Conservation (phyloP, 2,329 filamentous ascomycete species). For the Ceratocystis lukuohia region DNA sequence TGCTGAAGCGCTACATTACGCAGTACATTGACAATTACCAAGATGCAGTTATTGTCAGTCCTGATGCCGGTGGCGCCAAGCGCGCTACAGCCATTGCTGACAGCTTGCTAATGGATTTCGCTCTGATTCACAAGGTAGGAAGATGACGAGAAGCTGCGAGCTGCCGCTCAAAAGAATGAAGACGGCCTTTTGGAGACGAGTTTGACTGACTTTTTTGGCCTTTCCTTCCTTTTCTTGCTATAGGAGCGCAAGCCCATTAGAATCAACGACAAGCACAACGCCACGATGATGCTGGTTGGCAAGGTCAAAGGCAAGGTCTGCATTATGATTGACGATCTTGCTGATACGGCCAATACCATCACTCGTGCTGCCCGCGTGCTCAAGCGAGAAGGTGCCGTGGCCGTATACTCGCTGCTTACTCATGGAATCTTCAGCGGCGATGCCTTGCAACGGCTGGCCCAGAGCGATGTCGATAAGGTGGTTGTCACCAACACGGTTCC, state of each 20-base stretch:
- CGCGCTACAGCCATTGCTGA: constrained; percentile 91
- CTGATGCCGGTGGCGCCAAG: constrained; percentile 93
- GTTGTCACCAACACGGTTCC: constrained; percentile 92
- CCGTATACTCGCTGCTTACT: constrained; percentile 82
- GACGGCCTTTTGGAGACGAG: constrained; percentile 7
- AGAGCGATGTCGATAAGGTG: constrained; percentile 82
- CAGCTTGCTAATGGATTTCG: constrained; percentile 84
- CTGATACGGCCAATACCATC: constrained; percentile 94
- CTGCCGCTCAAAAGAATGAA: constrained; percentile 19
- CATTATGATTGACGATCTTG: constrained; percentile 87
- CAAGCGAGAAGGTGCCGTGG: constrained; percentile 86
- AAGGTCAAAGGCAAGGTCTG: constrained; percentile 68
- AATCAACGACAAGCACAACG: constrained; percentile 78
- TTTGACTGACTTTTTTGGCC: constrained; percentile 19
- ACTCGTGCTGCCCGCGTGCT: constrained; percentile 92
- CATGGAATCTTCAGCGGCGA: constrained; percentile 93
- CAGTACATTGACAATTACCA: constrained; percentile 73
- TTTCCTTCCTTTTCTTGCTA: constrained; percentile 26
- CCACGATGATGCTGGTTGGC: constrained; percentile 90
- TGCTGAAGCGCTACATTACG: constrained; percentile 59
- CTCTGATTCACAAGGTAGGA: constrained; percentile 88
- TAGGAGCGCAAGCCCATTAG: constrained; percentile 81
- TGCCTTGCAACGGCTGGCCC: constrained; percentile 86
- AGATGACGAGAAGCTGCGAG: background rate
- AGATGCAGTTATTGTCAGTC: constrained; percentile 84